Evolutionary conservation across 306 rosid genomes (phyloP), one percentile per base, ranked within the genome.

Genomic region (Urtica urens): DNA sequence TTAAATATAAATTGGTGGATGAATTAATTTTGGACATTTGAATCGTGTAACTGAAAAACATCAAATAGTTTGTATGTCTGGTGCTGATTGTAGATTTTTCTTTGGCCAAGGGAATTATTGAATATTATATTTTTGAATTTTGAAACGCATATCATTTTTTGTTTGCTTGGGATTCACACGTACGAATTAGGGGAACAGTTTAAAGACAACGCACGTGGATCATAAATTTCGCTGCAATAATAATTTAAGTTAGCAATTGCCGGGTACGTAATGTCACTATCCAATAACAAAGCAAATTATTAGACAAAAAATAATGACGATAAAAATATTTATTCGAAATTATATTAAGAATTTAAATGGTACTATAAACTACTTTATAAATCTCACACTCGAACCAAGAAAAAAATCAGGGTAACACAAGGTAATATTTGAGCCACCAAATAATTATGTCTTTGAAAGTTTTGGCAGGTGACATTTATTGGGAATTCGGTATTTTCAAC

Each of bases 161-260:
- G 25, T 6, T 10, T 13, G 16, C 28, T 10, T 27, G 14, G 25
- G 11, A 13, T 15, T n/a, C n/a, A n/a, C n/a, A 16, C 2, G 30
- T 22, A 27, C 2, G 20, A 14, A 37, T 22, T 22, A n/a, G 10
- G 8, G 22, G 14, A 35, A 28, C 20, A 29, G 18, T n/a, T 11
- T 7, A 19, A 27, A 25, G 55, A 40, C 40, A 49, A 50, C 33
- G 19, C 59, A 26, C 11, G 54, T 49, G 70, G 58, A 26, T 7
- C 39, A 47, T 14, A 48, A 13, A 55, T 55, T 47, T 26, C 52
- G 20, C 43, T 23, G 38, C 41, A 54, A 16, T 28, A 17, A 14
- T 44, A 50, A 50, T 51, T 38, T 4, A 28, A 10, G 4, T 40
- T 41, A 28, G 44, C 30, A 0, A 23, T 18, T 12, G 1, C n/a